Base-by-base conservation (phyloP, 306 rosid genomes). In the Astragalus glycyphyllos region DNA sequence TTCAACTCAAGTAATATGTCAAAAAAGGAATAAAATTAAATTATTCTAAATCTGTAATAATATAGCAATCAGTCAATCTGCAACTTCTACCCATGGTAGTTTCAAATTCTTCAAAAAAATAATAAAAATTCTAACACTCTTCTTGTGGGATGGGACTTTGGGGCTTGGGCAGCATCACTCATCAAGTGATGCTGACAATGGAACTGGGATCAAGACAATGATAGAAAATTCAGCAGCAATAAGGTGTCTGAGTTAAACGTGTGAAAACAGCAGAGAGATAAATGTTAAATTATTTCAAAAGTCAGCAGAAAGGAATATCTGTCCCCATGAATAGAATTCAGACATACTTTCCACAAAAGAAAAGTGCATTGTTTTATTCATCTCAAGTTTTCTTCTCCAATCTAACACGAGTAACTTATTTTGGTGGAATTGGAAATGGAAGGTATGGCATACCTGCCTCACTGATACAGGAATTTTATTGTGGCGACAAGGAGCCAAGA, bases 401-500 rank as follows among this genome's bases (percentile, higher is more conserved):
- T 58, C 42, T 70, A 44, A 38, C 11, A 51, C 16, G 32, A 10
- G 6, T 20, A 65, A 58, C 61, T 59, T 61, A 55, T 61, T n/a
- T 40, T 44, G 40, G 65, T 15, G 68, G 65, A 47, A 62, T 64
- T 46, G 74, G 51, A 47, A 63, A 72, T 13, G 20, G 29, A 85
- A 42, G 63, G 57, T 23, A 10, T 29, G 49, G 15, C 87, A 76
- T 88, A 91, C 99, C 99, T 94, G 99, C 87, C 99, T 91, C 73
- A 82, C 91, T 20, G 96, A 79, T 62, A 79, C 54, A 71, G 96
- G 92, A 73, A 94, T 81, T 86, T 90, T 94, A 79, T 85, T 91
- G 71, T 86, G 96, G 73, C 60, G 82, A 81, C 86, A 80, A 53
- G 91, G 74, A 45, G 88, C 89, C 83, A 87, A 78, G 62, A 47